Conservation (phyloP, 768 basidiomycete genomes). For the Lentinula aciculospora region DNA sequence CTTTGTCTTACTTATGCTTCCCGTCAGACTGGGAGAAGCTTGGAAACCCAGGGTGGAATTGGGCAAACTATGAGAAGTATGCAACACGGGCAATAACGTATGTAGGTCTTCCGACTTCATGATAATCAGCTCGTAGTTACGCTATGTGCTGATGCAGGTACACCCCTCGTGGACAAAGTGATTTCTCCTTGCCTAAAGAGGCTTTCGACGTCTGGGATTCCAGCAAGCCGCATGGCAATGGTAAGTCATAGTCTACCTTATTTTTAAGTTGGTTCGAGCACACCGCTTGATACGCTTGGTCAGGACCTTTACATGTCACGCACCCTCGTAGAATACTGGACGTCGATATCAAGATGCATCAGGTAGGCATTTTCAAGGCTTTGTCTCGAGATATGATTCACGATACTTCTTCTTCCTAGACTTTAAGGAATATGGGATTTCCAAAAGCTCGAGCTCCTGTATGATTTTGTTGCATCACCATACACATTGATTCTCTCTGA, state of each 20-base stretch:
- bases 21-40: conserved; percentile 33
- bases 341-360: conserved; percentile 6
- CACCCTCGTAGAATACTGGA: conserved; percentile 10
- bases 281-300: background rate
- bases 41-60: conserved; percentile 56
- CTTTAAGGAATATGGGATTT: conserved; percentile 8
- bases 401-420: conserved; percentile 2
- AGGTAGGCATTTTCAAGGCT: conserved; percentile 3
- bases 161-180: background rate
- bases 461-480: conserved; percentile 7
- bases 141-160: conserved; percentile 18
- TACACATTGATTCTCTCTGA: background rate
- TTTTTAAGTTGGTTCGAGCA: too few relatives aligned
- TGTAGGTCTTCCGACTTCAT: conserved; percentile 17
- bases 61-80: conserved; percentile 34
- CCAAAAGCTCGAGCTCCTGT: conserved; percentile 2
- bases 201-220: background rate
- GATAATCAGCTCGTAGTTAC: conserved; percentile 17
- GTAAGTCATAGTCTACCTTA: background rate
- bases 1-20: conserved; percentile 13
- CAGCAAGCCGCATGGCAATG: background rate
- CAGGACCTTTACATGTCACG: conserved; percentile 11
- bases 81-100: conserved; percentile 32
- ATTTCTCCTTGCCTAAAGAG: background rate
- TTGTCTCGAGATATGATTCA: background rate